Base-by-base conservation (phyloP, 2,329 filamentous ascomycete species). In the Paecilomyces fulvus region DNA sequence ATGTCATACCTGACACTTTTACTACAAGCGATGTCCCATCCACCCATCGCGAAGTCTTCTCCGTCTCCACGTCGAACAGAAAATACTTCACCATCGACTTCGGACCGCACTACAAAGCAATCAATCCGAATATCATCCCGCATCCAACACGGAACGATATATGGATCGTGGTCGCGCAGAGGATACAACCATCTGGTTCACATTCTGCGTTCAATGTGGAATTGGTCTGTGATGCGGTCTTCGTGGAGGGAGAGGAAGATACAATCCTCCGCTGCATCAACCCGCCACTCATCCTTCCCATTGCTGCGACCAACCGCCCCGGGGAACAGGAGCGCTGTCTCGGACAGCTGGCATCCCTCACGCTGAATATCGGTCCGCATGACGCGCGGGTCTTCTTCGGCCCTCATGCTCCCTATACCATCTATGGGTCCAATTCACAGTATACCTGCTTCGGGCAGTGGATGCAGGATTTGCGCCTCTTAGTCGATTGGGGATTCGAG, bases 361-460 rank as follows among this genome's bases (percentile, higher is more conserved):
- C 63, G 30, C 60, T 77, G 55, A 79, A 75, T 58, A 64, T 77
- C 17, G 83, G 83, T 0, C 82, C 83, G 0, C 82, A 82, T 60
- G 83, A 85, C 62, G 81, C 81, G 0, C 75, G 83, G 4, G 77
- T 83, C 9, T 82, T 85, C 61, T 79, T 78, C 56, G 81, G 80
- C 0, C 82, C 82, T 0, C 65, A 74, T 0, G 68, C 61, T 1
- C 79, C 81, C 0, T 81, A 79, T 55, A 71, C 77, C 1, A 67
- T 82, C 3, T 86, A 79, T 56, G 82, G 82, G 1, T 82, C 80
- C 8, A 83, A 83, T 60, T 83, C 81, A 0, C 57, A 62, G 0
- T 73, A 76, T 58, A 79, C 77, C 1, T 85, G 83, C 64, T 81
- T 84, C 58, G 82, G 82, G 1, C 77, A 80, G 62, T 85, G 78